phyloP scores from a whole-genome alignment of 1,284 basidiomycete species.

The Sanguinoderma infundibulare region DNA sequence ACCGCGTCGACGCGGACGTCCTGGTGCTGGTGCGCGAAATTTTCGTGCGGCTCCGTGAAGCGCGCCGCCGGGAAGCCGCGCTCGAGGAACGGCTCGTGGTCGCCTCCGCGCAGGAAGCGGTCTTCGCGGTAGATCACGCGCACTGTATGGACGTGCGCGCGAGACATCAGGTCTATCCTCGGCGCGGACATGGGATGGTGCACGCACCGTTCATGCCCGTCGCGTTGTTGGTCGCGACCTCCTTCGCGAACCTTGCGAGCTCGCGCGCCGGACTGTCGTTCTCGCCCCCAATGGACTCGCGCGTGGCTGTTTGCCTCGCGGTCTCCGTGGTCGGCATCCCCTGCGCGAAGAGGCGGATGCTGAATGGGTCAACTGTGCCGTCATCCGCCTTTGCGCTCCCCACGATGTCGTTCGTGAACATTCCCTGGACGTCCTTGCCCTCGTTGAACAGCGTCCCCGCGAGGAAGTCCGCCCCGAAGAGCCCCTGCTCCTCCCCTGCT shows the following conservation, averaged over 20 bases:
- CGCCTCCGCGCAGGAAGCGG: constrained; percentile 56
- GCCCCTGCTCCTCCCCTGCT: constrained; percentile 57
- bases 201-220: constrained; percentile 52
- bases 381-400: constrained; percentile 53
- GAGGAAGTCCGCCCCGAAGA: constrained; percentile 51
- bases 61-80: constrained; percentile 55
- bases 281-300: constrained; percentile 51
- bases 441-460: constrained; percentile 45
- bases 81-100: constrained; percentile 54
- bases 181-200: too few relatives aligned
- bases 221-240: constrained; percentile 49
- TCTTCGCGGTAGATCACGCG: constrained; percentile 53
- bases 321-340: constrained; percentile 51
- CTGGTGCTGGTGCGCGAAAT: constrained; percentile 61
- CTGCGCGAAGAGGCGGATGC: constrained; percentile 53
- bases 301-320: constrained; percentile 36
- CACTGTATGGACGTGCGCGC: constrained; percentile 43
- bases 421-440: constrained; percentile 55
- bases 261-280: constrained; percentile 56
- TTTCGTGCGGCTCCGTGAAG: constrained; percentile 59
- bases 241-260: constrained; percentile 52
- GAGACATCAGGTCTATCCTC: background rate
- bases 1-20: constrained; percentile 48
- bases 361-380: constrained; percentile 46
- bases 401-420: constrained; percentile 58